A percentile compares a stretch with the other conserved stretches of the same genome.
Conservation (phyloP, 1,139 yeast genomes). For the Nakaseomyces sp. region DNA sequence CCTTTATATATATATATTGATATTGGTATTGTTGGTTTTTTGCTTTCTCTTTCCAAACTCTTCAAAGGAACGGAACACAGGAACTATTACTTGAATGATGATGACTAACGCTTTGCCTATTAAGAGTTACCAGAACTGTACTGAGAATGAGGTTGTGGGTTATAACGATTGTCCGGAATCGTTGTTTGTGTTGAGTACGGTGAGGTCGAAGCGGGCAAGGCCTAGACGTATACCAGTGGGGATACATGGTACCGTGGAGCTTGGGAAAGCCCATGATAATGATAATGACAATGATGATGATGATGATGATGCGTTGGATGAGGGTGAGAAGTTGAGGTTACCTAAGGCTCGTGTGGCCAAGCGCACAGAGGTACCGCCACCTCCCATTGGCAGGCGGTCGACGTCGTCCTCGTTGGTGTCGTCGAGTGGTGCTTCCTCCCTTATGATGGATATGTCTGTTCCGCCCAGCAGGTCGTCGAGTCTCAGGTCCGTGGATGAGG, state of each 20-base stretch:
- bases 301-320: not conserved
- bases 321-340: not conserved
- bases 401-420: not conserved
- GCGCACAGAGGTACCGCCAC: constrained; percentile 5
- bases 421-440: not conserved
- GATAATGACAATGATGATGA: not conserved
- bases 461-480: constrained; percentile 6
- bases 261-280: no score
- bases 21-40: no score
- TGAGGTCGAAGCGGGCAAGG: not conserved
- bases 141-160: constrained; percentile 30
- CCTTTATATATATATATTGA: no score
- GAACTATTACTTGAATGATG: not conserved
- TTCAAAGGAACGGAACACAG: not conserved
- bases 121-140: constrained; percentile 30
- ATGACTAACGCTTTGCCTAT: constrained; percentile 2
- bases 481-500: not conserved
- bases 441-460: not conserved
- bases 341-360: constrained; percentile 2
- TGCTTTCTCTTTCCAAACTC: no score
- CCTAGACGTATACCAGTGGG: constrained; percentile 5
- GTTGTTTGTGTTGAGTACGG: constrained; percentile 14
- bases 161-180: constrained; percentile 33
- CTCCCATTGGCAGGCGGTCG: constrained; percentile 3
- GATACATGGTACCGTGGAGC: not conserved